phyloP scores from a whole-genome alignment of 78 protist genomes.

The Planoprotostelium fungivorum region DNA sequence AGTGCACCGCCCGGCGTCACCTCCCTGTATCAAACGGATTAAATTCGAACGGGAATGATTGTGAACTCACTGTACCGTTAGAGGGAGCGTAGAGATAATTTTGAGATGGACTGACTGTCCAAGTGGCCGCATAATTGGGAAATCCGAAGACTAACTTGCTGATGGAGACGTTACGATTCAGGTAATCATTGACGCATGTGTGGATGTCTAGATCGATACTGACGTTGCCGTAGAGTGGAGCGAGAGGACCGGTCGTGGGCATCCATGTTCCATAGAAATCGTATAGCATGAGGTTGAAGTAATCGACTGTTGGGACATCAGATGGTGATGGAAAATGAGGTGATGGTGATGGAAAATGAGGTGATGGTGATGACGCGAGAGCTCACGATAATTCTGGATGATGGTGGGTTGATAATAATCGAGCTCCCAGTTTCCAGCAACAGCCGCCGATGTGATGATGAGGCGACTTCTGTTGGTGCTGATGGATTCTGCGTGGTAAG shows the following conservation, averaged over 20 bases:
- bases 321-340: not conserved
- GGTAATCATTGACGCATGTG: not conserved
- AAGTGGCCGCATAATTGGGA: not conserved
- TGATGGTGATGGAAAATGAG: not conserved
- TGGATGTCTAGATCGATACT: not conserved
- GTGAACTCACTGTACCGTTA: not conserved
- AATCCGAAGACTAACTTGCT: not conserved
- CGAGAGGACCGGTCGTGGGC: not conserved
- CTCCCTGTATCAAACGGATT: too few relatives aligned
- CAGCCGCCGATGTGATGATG: not conserved
- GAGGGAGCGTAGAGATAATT: not conserved
- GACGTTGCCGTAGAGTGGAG: not conserved
- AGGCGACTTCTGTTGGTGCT: too few relatives aligned
- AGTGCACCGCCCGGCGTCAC: not conserved
- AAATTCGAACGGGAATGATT: too few relatives aligned
- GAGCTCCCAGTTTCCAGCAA: not conserved
- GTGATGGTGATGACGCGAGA: not conserved
- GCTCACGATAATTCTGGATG: not conserved
- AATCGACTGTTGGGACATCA: not conserved
- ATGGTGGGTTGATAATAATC: not conserved
- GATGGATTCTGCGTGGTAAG: too few relatives aligned
- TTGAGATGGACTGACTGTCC: not conserved
- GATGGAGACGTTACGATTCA: not conserved
- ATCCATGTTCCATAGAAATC: not conserved
- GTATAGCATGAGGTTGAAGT: not conserved